These are phyloP conservation scores for Hypericum androsaemum DNA, from an alignment of 345 rosid species.

Conservation along the genomic window DNA sequence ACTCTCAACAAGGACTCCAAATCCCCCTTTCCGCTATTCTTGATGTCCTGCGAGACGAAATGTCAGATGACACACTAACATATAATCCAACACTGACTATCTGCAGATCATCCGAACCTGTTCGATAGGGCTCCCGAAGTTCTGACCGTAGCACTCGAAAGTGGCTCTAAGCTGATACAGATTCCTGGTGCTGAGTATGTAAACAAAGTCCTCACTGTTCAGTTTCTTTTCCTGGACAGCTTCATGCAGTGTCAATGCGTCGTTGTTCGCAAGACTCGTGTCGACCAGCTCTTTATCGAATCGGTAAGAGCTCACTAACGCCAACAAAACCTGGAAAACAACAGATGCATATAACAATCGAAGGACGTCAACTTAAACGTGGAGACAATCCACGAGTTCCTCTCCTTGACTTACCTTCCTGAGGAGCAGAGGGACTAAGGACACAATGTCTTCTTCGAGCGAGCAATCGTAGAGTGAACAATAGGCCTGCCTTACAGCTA, in stretches of 20 bases:
- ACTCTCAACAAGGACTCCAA: constrained; percentile 39
- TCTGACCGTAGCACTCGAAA: constrained; percentile 46
- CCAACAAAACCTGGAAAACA: constrained; percentile 46
- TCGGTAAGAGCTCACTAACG: constrained; percentile 64
- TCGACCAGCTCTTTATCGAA: constrained; percentile 55
- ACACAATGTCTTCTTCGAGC: constrained; percentile 65
- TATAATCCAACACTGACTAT: background rate
- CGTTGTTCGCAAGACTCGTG: constrained; percentile 43
- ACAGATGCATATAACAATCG: constrained; percentile 3
- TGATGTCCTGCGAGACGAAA: constrained; percentile 41
- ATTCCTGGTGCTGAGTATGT: constrained; percentile 61
- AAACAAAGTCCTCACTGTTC: constrained; percentile 50
- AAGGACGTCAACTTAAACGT: background rate
- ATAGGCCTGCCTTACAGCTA: constrained; percentile 64
- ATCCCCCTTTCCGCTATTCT: constrained; percentile 44
- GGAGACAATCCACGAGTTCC: background rate
- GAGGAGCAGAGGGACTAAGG: constrained; percentile 33
- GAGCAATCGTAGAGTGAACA: constrained; percentile 54
- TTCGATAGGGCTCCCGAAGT: constrained; percentile 39
- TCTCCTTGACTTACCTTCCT: constrained; percentile 43
- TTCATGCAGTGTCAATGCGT: constrained; percentile 50
- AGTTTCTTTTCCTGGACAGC: constrained; percentile 48
- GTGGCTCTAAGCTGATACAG: constrained; percentile 63
- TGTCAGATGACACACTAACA: background rate
- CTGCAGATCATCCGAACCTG: constrained; percentile 40